Evolutionary conservation across 768 basidiomycete genomes (phyloP).

Genomic region (Mycena capillaripes): DNA sequence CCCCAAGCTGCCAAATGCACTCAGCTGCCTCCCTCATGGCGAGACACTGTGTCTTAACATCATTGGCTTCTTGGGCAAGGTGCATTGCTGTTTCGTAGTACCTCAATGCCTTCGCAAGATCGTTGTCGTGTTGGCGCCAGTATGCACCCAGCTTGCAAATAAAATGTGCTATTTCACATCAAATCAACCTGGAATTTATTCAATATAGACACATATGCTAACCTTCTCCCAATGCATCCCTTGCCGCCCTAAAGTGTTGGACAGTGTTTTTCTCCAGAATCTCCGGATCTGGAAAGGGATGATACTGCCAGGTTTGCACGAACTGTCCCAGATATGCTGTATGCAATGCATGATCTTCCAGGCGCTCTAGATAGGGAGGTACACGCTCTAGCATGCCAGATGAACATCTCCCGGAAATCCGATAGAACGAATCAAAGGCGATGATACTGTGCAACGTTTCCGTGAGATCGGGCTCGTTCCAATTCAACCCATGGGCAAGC

Average conservation of each 20-base stretch:
- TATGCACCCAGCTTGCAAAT: slow-evolving; percentile 6
- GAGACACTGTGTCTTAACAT: slow-evolving; percentile 6
- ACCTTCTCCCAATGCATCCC: slow-evolving; percentile 25
- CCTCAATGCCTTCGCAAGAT: slow-evolving; percentile 12
- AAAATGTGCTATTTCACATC: not conserved
- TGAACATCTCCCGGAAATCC: not conserved
- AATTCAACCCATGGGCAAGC: slow-evolving; percentile 15
- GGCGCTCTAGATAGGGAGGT: slow-evolving; percentile 1
- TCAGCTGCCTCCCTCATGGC: slow-evolving; percentile 7
- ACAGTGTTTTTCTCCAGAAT: slow-evolving; percentile 3
- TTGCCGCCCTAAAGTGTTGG: slow-evolving; percentile 1
- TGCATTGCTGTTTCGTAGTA: slow-evolving; percentile 9
- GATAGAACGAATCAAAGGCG: slow-evolving; percentile 14
- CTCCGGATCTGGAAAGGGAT: slow-evolving; percentile 2
- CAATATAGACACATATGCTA: not conserved
- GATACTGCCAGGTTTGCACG: slow-evolving; percentile 16
- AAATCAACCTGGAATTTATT: not conserved
- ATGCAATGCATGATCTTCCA: slow-evolving; percentile 9
- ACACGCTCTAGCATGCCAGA: slow-evolving; percentile 17
- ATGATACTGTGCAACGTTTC: slow-evolving; percentile 24
- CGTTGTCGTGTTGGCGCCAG: slow-evolving; percentile 16
- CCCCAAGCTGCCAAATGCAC: slow-evolving; percentile 20
- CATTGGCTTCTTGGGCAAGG: not conserved
- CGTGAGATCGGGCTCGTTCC: slow-evolving; percentile 20
- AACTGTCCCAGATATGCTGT: slow-evolving; percentile 3